Conservation (phyloP, 2,329 filamentous ascomycete genomes). For the Mycosphaerella sp. region DNA sequence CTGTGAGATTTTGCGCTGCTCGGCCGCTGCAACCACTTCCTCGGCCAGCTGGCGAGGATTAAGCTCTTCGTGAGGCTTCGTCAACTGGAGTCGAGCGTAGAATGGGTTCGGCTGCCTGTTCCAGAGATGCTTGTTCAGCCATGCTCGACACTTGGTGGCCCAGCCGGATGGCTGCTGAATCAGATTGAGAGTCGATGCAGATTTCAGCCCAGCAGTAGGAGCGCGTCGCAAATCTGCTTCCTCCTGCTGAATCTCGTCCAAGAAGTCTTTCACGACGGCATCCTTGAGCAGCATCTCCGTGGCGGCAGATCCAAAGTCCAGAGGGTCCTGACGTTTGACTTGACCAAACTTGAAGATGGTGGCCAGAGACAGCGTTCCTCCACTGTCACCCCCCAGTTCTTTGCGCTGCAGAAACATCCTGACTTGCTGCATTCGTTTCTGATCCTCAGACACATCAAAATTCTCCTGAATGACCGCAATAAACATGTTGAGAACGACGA, state of each 20-base stretch:
- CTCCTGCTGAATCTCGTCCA: constrained; percentile 59
- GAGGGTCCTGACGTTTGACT: constrained; percentile 66
- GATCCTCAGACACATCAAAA: constrained; percentile 96
- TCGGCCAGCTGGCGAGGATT: constrained; percentile 84
- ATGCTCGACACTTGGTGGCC: constrained; percentile 22
- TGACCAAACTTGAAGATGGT: constrained; percentile 56
- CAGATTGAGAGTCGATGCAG: constrained; percentile 15
- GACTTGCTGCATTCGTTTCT: constrained; percentile 94
- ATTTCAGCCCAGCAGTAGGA: constrained; percentile 13
- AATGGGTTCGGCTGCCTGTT: constrained; percentile 81
- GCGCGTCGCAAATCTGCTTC: constrained; percentile 15
- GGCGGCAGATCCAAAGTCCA: constrained; percentile 85
- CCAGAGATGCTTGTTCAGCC: constrained; percentile 27
- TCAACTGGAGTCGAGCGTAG: constrained; percentile 72
- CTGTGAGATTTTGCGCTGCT: constrained; percentile 78
- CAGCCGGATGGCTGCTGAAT: constrained; percentile 20
- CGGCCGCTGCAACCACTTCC: constrained; percentile 77
- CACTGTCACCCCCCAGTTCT: constrained; percentile 63
- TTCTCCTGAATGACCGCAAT: constrained; percentile 99
- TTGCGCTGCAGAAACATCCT: constrained; percentile 90
- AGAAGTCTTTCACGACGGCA: constrained; percentile 87
- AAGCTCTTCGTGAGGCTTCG: constrained; percentile 65
- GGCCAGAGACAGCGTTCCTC: constrained; percentile 65
- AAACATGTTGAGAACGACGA: constrained; percentile 99
- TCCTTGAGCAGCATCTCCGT: constrained; percentile 97